Evolutionary conservation across 768 basidiomycete genomes (phyloP).

Genomic region (Tricholoma flavovirens): DNA sequence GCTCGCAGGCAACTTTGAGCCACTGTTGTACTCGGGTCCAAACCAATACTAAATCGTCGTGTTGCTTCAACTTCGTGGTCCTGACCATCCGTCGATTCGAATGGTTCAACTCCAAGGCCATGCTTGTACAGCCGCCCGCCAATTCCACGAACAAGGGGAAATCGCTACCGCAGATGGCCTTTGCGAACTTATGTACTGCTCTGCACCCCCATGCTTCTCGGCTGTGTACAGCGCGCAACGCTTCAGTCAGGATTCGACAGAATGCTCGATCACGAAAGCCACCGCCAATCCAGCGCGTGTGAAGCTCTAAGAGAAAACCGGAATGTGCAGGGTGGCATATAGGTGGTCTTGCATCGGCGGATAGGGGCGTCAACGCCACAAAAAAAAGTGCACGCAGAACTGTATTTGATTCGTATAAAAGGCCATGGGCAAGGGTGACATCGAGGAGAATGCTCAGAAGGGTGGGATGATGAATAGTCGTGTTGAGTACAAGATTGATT

Average conservation of each 20-base stretch:
- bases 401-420: slow-evolving; percentile 36
- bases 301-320: slow-evolving; percentile 41
- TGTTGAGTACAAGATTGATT: slow-evolving; percentile 38
- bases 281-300: slow-evolving; percentile 31
- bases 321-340: slow-evolving; percentile 41
- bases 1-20: background rate
- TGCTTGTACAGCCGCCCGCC: slow-evolving; percentile 22
- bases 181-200: slow-evolving; percentile 29
- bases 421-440: slow-evolving; percentile 38
- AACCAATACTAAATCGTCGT: background rate
- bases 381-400: slow-evolving; percentile 39
- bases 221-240: slow-evolving; percentile 15
- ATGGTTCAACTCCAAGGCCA: background rate
- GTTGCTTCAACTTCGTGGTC: background rate
- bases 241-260: slow-evolving; percentile 24
- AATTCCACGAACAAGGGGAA: slow-evolving; percentile 24
- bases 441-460: slow-evolving; percentile 46
- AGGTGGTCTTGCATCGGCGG: slow-evolving; percentile 19
- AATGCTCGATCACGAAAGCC: slow-evolving; percentile 24
- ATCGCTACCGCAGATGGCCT: slow-evolving; percentile 8
- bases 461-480: slow-evolving; percentile 42
- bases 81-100: background rate
- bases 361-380: slow-evolving; percentile 28
- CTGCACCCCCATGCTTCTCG: slow-evolving; percentile 36
- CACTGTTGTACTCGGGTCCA: background rate